Percentiles rank a stretch among this genome's conserved stretches.
phyloP scores from a whole-genome alignment of 352 stramenopile species.

The Globisporangium yorkense region DNA sequence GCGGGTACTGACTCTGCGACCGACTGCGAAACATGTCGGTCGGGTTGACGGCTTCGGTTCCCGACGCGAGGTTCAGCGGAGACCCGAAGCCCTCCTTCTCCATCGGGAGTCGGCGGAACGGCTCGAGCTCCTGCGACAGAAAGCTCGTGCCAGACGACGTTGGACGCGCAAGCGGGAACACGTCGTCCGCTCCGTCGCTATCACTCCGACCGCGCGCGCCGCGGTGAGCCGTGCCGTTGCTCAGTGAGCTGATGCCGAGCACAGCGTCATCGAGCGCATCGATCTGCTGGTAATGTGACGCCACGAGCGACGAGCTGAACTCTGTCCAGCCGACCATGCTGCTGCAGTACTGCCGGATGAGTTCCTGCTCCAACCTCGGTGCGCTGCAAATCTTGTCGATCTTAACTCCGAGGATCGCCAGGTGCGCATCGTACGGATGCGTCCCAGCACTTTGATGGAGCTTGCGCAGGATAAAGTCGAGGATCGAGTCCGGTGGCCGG shows the following conservation, averaged over 20 bases:
- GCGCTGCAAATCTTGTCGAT: conserved; percentile 79
- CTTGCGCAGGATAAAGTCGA: conserved; percentile 67
- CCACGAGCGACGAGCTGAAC: conserved; percentile 57
- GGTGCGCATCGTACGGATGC: conserved; percentile 62
- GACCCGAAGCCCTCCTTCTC: conserved; percentile 73
- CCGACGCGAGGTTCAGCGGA: conserved; percentile 45
- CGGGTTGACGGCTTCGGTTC: conserved; percentile 48
- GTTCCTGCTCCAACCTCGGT: conserved; percentile 62
- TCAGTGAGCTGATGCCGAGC: conserved; percentile 14
- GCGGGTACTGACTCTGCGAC: conserved; percentile 60
- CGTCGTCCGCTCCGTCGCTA: conserved; percentile 41
- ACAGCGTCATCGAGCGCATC: conserved; percentile 57
- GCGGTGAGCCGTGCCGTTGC: conserved; percentile 12
- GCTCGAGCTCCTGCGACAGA: conserved; percentile 53
- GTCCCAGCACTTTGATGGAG: conserved; percentile 36
- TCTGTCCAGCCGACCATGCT: conserved; percentile 55
- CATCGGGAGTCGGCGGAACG: conserved; percentile 57
- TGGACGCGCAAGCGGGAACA: conserved; percentile 42
- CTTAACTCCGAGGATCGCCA: conserved; percentile 72
- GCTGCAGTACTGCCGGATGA: conserved; percentile 72
- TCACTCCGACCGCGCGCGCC: conserved; percentile 14
- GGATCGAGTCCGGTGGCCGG: conserved; percentile 53
- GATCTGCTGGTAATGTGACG: conserved; percentile 73
- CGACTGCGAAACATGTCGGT: conserved; percentile 71
- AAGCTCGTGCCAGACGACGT: conserved; percentile 67